Percentiles rank a stretch among this genome's conserved stretches.
Evolutionary conservation across 352 stramenopile genomes (phyloP).

Genomic region (Pythium aquatile): DNA sequence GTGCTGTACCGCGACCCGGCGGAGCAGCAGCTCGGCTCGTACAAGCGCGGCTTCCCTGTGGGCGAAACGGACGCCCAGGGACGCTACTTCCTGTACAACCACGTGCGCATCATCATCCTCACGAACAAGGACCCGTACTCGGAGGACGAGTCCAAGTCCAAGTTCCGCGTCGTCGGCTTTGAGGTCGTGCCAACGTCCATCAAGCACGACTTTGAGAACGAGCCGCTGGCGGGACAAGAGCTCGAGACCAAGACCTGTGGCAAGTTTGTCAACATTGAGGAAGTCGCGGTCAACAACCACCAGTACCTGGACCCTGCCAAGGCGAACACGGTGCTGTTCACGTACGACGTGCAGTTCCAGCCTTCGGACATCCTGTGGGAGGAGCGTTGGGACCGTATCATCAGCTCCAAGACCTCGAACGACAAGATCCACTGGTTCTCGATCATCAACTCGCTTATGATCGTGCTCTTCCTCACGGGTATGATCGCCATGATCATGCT

Average conservation of each 20-base stretch:
- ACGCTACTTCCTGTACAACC: slow-evolving; percentile 97
- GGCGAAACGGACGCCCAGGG: slow-evolving; percentile 90
- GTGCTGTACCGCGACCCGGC: slow-evolving; percentile 84
- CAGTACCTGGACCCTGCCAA: slow-evolving; percentile 73
- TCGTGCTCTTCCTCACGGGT: slow-evolving; percentile 99
- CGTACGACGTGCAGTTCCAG: slow-evolving; percentile 98
- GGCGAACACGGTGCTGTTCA: slow-evolving; percentile 94
- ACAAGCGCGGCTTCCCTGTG: slow-evolving; percentile 91
- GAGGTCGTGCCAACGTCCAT: slow-evolving; percentile 96
- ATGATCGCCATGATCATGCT: slow-evolving; percentile 99
- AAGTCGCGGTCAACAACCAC: slow-evolving; percentile 78
- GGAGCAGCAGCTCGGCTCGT: slow-evolving; percentile 68
- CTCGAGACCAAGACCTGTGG: slow-evolving; percentile 80
- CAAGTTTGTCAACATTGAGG: slow-evolving; percentile 89
- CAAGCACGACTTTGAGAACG: slow-evolving; percentile 89
- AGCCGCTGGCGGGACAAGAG: slow-evolving; percentile 75
- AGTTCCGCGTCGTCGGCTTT: slow-evolving; percentile 94
- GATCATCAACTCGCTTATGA: slow-evolving; percentile 99
- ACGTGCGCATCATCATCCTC: slow-evolving; percentile 94
- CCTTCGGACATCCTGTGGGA: slow-evolving; percentile 95
- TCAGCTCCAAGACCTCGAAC: slow-evolving; percentile 93
- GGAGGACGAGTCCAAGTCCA: slow-evolving; percentile 47
- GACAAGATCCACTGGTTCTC: slow-evolving; percentile 99
- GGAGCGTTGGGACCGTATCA: slow-evolving; percentile 99
- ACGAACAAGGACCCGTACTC: slow-evolving; percentile 89